Percentiles rank a stretch among this genome's conserved stretches.
phyloP scores from a whole-genome alignment of 2,329 filamentous ascomycete species.

The Chaetomium strumarium region DNA sequence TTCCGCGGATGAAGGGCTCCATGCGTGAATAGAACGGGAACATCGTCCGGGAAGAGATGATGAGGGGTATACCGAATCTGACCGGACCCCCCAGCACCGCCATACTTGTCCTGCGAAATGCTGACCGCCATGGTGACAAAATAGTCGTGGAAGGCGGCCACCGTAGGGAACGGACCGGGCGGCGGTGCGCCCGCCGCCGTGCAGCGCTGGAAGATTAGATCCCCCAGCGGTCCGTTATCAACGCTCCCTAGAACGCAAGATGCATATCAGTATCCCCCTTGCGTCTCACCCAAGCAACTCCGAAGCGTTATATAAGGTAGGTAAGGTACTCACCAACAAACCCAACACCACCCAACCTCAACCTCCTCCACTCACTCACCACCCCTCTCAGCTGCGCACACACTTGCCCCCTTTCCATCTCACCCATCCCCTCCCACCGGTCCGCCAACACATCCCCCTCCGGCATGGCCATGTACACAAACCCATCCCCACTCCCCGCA shows the following conservation, averaged over 20 bases:
- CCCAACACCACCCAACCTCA: conserved; percentile 10
- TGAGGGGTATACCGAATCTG: conserved; percentile 15
- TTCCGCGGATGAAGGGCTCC: conserved; percentile 17
- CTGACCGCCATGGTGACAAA: conserved; percentile 18
- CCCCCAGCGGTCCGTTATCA: conserved; percentile 15
- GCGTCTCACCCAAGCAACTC: not conserved
- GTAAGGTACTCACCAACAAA: conserved; percentile 13
- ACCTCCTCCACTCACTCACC: conserved; percentile 14
- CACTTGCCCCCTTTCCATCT: conserved; percentile 9
- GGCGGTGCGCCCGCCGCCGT: conserved; percentile 3
- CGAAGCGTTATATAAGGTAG: too few relatives aligned
- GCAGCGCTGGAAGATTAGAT: conserved; percentile 10
- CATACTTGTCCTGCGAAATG: conserved; percentile 9
- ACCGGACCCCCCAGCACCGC: not conserved
- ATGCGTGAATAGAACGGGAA: conserved; percentile 19
- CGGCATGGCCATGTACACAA: conserved; percentile 17
- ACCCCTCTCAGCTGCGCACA: conserved; percentile 7
- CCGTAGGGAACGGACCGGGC: conserved; percentile 15
- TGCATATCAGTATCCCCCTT: not conserved
- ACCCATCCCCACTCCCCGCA: conserved; percentile 13
- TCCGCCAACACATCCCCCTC: conserved; percentile 6
- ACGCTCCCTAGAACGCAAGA: conserved; percentile 11
- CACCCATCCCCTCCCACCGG: conserved; percentile 10
- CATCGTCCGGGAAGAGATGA: conserved; percentile 14
- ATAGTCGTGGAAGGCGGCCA: conserved; percentile 18